Conservation (phyloP, 83 land plant genomes). For the Diphasiastrum complanatum region DNA sequence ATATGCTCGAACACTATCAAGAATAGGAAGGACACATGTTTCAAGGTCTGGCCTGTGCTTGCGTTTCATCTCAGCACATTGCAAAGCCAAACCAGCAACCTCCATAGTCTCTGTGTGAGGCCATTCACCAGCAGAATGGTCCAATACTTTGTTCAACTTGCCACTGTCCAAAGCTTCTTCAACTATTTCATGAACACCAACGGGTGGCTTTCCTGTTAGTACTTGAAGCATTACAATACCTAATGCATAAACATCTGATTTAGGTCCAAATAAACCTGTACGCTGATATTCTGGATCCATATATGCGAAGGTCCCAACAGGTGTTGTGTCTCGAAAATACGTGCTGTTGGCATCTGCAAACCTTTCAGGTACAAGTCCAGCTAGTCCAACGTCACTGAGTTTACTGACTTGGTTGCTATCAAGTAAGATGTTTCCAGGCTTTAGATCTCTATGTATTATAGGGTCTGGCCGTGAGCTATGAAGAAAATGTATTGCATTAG, state of each 20-base stretch:
- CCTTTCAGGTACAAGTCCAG: conserved; percentile 37
- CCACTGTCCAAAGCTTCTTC: conserved; percentile 40
- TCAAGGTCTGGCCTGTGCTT: conserved; percentile 57
- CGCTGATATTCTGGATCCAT: conserved; percentile 74
- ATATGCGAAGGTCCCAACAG: conserved; percentile 58
- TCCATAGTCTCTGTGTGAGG: conserved; percentile 42
- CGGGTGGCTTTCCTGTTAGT: conserved; percentile 42
- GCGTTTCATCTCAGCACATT: conserved; percentile 45
- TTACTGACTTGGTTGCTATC: conserved; percentile 20
- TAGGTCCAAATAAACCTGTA: conserved; percentile 51
- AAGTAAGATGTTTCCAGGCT: conserved; percentile 13
- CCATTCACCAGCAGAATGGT: conserved; percentile 45
- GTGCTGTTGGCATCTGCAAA: conserved; percentile 28
- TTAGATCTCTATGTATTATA: conserved; percentile 6
- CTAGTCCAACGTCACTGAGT: conserved; percentile 65
- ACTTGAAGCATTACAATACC: conserved; percentile 55
- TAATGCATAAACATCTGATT: conserved; percentile 59
- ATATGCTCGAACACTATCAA: conserved; percentile 26
- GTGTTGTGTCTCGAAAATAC: conserved; percentile 37
- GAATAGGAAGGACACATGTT: conserved; percentile 40
- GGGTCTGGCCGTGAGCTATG: conserved; percentile 7
- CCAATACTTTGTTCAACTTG: conserved; percentile 30
- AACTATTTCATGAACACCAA: conserved; percentile 24
- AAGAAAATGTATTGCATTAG: conserved; percentile 3
- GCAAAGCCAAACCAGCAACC: conserved; percentile 45